These are phyloP conservation scores for Eucalyptus polybractea DNA, from an alignment of 345 rosid genomes.

Conservation along the genomic window DNA sequence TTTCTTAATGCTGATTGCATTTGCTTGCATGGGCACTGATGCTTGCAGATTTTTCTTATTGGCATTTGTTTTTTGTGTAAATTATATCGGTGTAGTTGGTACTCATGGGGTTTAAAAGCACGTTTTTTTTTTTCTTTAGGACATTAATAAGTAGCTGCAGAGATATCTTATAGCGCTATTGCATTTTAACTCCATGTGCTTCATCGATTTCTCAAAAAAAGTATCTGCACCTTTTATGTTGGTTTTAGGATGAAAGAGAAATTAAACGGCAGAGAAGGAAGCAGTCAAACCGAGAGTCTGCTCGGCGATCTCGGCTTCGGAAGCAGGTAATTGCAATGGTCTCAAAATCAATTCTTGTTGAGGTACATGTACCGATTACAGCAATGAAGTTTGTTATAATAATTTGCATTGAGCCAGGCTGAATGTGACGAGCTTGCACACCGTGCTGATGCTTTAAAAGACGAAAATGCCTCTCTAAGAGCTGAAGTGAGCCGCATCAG, in stretches of 20 bases:
- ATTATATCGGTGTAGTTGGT: neutral
- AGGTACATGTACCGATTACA: neutral
- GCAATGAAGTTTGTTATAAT: neutral
- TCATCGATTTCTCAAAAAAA: neutral
- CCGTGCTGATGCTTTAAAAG: conserved; percentile 71
- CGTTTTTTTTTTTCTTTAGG: neutral
- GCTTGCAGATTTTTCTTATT: neutral
- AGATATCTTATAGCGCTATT: neutral
- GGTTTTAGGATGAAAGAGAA: conserved; percentile 81
- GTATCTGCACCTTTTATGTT: neutral
- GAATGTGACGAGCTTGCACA: conserved; percentile 97
- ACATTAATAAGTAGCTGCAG: neutral
- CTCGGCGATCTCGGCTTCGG: conserved; percentile 90
- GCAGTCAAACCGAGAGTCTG: conserved; percentile 99
- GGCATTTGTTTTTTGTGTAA: neutral
- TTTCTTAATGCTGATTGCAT: neutral
- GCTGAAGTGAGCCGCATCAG: conserved; percentile 72
- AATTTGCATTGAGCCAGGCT: conserved; percentile 45
- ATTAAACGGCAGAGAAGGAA: conserved; percentile 89
- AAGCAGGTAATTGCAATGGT: conserved; percentile 56
- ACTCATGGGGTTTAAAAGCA: neutral
- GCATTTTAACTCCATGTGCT: neutral
- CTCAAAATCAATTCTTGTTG: neutral
- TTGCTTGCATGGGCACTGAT: neutral
- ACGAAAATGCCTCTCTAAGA: conserved; percentile 74